phyloP scores from a whole-genome alignment of 208 protist species.

The Naegleria fowleri region DNA sequence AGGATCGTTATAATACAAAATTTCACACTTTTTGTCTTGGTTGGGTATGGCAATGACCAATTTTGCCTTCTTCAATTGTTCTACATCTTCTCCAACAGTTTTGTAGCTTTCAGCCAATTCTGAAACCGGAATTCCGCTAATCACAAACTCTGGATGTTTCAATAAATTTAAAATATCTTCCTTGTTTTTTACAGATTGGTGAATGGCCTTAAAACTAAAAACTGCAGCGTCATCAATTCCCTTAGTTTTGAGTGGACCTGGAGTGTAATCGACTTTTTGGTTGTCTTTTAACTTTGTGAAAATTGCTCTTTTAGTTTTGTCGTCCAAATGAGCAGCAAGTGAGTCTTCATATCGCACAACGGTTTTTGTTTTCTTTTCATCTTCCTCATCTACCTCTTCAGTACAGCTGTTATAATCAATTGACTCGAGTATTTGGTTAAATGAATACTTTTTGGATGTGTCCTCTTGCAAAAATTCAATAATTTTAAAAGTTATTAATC shows the following conservation, averaged over 20 bases:
- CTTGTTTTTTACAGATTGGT: neutral
- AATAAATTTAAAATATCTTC: neutral
- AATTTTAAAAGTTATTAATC: neutral
- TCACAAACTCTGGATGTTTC: neutral
- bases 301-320: neutral
- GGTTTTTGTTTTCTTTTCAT: neutral
- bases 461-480: slow-evolving; percentile 7
- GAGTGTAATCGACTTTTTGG: neutral
- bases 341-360: neutral
- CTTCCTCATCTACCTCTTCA: neutral
- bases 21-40: neutral
- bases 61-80: neutral
- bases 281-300: neutral
- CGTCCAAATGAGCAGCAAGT: neutral
- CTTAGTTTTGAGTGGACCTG: neutral
- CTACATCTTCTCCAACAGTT: neutral
- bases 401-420: neutral
- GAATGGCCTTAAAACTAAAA: neutral
- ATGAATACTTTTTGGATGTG: neutral
- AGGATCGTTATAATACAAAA: neutral
- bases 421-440: neutral
- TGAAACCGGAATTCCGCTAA: neutral
- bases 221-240: neutral
- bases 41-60: neutral
- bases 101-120: neutral